Conservation (phyloP, 2,329 filamentous ascomycete genomes). For the Helotiales sp. region DNA sequence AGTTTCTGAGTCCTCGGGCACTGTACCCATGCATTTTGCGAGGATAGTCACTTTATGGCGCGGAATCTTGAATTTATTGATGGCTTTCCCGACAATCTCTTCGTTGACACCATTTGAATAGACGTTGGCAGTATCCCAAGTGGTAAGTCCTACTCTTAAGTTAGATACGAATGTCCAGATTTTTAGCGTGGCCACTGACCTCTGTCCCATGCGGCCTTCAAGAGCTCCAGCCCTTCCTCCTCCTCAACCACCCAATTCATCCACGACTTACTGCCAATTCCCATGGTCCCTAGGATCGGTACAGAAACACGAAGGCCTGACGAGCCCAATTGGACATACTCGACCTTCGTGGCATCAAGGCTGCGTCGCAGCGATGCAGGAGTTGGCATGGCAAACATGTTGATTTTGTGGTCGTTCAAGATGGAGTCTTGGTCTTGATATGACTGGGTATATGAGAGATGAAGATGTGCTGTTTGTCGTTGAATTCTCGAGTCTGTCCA, state of each 20-base stretch:
- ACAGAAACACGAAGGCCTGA: conserved; percentile 63
- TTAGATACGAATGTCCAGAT: conserved; percentile 55
- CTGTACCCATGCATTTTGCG: conserved; percentile 53
- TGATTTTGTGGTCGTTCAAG: too few relatives aligned
- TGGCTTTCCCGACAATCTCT: conserved; percentile 55
- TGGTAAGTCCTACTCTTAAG: conserved; percentile 63
- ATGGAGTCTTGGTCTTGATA: too few relatives aligned
- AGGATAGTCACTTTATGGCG: conserved; percentile 58
- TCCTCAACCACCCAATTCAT: conserved; percentile 58
- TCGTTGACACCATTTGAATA: conserved; percentile 59
- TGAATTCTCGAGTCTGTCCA: too few relatives aligned
- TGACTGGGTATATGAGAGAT: too few relatives aligned
- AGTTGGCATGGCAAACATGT: not conserved
- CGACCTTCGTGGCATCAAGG: conserved; percentile 43
- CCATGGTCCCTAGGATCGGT: conserved; percentile 66
- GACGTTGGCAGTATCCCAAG: conserved; percentile 54
- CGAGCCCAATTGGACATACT: conserved; percentile 56
- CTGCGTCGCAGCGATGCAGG: conserved; percentile 19
- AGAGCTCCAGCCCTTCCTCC: conserved; percentile 40
- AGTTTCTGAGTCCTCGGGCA: conserved; percentile 44
- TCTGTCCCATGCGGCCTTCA: not conserved
- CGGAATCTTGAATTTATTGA: conserved; percentile 58
- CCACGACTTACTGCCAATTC: conserved; percentile 53
- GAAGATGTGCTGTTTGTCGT: too few relatives aligned
- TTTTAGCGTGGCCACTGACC: not conserved